These are phyloP conservation scores for Rhynchospora breviuscula DNA, from an alignment of 176 grass and related monocot genomes.

Conservation along the genomic window DNA sequence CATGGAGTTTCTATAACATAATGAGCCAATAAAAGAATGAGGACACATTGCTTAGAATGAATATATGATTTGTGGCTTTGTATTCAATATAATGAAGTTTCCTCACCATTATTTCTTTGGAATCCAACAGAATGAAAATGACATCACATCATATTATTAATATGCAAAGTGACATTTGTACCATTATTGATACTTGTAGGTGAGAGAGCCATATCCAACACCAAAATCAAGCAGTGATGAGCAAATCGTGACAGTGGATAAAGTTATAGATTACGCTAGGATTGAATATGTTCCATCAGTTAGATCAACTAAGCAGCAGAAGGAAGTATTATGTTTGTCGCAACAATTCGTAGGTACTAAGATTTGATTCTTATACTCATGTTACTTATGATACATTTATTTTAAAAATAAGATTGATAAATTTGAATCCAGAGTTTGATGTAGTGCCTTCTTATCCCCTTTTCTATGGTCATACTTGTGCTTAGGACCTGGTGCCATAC, in stretches of 20 bases:
- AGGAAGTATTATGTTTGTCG: conserved; percentile 32
- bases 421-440: background rate
- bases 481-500: background rate
- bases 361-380: conserved; percentile 1
- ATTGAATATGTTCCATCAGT: conserved; percentile 32
- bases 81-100: background rate
- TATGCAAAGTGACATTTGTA: conserved; percentile 15
- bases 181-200: conserved; percentile 37
- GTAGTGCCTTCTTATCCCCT: background rate
- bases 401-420: conserved; percentile 1
- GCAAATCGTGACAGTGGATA: conserved; percentile 30
- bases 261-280: conserved; percentile 48
- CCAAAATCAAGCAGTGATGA: conserved; percentile 35
- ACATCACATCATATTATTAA: background rate
- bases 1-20: background rate
- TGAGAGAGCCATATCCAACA: conserved; percentile 54
- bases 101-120: background rate
- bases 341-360: conserved; percentile 31
- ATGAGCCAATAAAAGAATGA: background rate
- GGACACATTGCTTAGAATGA: background rate
- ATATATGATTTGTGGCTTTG: background rate
- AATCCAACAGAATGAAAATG: background rate
- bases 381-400: conserved; percentile 1
- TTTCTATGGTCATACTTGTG: background rate
- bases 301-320: conserved; percentile 30